Percentiles rank a stretch among this genome's conserved stretches.
phyloP scores from a whole-genome alignment of 1,284 basidiomycete species.

The Cerioporus squamosus region DNA sequence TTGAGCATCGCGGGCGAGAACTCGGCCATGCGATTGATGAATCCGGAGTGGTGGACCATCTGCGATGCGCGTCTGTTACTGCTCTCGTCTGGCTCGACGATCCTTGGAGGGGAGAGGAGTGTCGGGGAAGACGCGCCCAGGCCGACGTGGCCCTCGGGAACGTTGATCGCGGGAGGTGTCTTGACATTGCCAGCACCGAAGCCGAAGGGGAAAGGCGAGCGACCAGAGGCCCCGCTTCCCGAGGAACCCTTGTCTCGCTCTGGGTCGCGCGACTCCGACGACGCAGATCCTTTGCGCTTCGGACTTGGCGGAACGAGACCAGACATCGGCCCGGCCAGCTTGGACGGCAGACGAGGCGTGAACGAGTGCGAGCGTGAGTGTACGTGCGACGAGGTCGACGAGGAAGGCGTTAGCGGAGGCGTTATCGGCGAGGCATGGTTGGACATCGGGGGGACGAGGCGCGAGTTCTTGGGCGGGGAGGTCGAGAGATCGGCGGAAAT shows the following conservation, averaged over 20 bases:
- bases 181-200: slow-evolving; percentile 31
- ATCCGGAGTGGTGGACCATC: slow-evolving; percentile 73
- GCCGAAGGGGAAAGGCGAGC: slow-evolving; percentile 40
- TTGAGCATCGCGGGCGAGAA: slow-evolving; percentile 42
- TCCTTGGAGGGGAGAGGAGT: slow-evolving; percentile 55
- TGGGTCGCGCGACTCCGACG: slow-evolving; percentile 39
- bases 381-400: slow-evolving; percentile 38
- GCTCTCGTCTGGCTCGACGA: slow-evolving; percentile 47
- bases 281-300: slow-evolving; percentile 57
- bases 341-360: slow-evolving; percentile 71
- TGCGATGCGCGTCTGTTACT: slow-evolving; percentile 68
- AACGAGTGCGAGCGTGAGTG: slow-evolving; percentile 70
- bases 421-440: slow-evolving; percentile 30
- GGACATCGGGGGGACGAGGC: slow-evolving; percentile 26
- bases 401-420: slow-evolving; percentile 29
- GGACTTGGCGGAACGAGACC: slow-evolving; percentile 48
- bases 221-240: slow-evolving; percentile 25
- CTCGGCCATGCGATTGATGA: slow-evolving; percentile 72
- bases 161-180: slow-evolving; percentile 16
- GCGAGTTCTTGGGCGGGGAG: slow-evolving; percentile 33
- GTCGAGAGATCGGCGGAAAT: slow-evolving; percentile 31
- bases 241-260: slow-evolving; percentile 33
- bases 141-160: slow-evolving; percentile 22
- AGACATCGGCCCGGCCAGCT: slow-evolving; percentile 54
- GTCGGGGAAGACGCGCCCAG: slow-evolving; percentile 38